Conservation (phyloP, 2,329 filamentous ascomycete species). For the Truncatella angustata region DNA sequence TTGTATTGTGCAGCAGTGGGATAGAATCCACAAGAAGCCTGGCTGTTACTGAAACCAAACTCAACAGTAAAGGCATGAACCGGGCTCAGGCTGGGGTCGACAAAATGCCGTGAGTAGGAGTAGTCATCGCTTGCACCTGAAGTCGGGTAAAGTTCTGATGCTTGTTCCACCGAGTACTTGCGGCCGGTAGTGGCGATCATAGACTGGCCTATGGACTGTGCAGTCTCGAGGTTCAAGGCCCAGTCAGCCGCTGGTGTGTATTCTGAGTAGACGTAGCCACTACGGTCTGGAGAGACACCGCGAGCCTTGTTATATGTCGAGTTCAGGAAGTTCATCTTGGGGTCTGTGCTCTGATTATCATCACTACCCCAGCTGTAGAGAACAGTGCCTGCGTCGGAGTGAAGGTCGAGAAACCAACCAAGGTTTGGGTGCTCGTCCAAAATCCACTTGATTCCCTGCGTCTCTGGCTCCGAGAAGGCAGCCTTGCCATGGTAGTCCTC, state of each 20-base stretch:
- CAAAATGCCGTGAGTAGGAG: conserved; percentile 42
- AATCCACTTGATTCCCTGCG: conserved; percentile 51
- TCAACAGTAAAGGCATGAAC: conserved; percentile 45
- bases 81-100: conserved; percentile 31
- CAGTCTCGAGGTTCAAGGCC: conserved; percentile 29
- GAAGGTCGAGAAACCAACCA: conserved; percentile 58
- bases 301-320: conserved; percentile 48
- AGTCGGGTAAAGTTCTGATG: conserved; percentile 43
- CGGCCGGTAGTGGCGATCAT: conserved; percentile 39
- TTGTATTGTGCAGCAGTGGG: conserved; percentile 41
- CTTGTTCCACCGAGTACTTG: conserved; percentile 36
- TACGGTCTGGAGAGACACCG: conserved; percentile 40
- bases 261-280: conserved; percentile 39
- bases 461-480: conserved; percentile 56
- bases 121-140: conserved; percentile 47
- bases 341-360: conserved; percentile 43
- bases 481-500: conserved; percentile 50
- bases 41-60: conserved; percentile 40
- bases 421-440: conserved; percentile 48
- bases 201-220: conserved; percentile 31
- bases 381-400: conserved; percentile 51
- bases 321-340: conserved; percentile 52
- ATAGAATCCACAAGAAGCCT: conserved; percentile 41
- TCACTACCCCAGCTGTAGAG: conserved; percentile 59
- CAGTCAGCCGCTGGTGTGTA: conserved; percentile 39